Percentiles rank a stretch among this genome's conserved stretches.
Conservation (phyloP, 805 yeast genomes). For the Lipomyces yamanashiensis region DNA sequence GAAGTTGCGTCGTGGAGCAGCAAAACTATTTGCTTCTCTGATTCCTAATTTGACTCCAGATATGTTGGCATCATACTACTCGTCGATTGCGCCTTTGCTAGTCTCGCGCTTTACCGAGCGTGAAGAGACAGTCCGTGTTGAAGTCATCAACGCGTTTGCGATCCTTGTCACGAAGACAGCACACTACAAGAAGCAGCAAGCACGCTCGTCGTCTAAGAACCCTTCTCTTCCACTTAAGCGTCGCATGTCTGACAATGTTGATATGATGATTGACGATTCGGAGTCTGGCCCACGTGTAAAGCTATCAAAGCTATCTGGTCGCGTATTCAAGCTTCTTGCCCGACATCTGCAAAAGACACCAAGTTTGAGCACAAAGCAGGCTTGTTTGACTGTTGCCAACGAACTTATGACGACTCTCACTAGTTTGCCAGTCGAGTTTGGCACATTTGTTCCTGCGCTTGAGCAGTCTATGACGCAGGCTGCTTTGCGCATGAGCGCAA, state of each 20-base stretch:
- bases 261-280: slow-evolving; percentile 11
- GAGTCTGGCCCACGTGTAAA: slow-evolving; percentile 24
- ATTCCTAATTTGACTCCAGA: slow-evolving; percentile 42
- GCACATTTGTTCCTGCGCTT: slow-evolving; percentile 25
- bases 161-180: slow-evolving; percentile 44
- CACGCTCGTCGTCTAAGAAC: slow-evolving; percentile 18
- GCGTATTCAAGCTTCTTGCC: slow-evolving; percentile 31
- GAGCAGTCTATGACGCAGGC: slow-evolving; percentile 18
- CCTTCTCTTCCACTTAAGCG: slow-evolving; percentile 26
- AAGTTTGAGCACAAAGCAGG: slow-evolving; percentile 29
- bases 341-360: slow-evolving; percentile 27
- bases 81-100: slow-evolving; percentile 49
- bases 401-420: slow-evolving; percentile 19
- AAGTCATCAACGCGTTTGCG: slow-evolving; percentile 54
- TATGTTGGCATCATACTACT: slow-evolving; percentile 32
- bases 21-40: slow-evolving; percentile 50
- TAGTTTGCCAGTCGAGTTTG: slow-evolving; percentile 17
- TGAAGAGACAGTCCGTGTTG: slow-evolving; percentile 55
- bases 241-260: slow-evolving; percentile 27
- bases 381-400: slow-evolving; percentile 29
- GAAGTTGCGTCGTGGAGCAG: slow-evolving; percentile 63
- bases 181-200: neutral
- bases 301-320: slow-evolving; percentile 22
- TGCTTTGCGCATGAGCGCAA: slow-evolving; percentile 21
- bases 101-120: slow-evolving; percentile 47